Conservation (phyloP, 495 filamentous ascomycete genomes). For the Neurospora discreta region DNA sequence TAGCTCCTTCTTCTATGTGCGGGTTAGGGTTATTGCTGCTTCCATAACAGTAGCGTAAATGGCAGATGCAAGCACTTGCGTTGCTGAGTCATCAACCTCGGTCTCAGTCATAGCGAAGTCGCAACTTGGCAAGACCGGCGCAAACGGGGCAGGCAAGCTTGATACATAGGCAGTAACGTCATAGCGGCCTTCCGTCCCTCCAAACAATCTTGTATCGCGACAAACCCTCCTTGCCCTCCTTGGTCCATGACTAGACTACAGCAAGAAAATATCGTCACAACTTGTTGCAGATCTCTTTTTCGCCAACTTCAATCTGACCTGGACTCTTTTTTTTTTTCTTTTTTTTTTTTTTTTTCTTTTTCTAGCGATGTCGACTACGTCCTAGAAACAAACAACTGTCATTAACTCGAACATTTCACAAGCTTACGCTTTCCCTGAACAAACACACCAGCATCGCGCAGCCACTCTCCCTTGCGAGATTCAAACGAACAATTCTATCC, state of each 20-base stretch:
- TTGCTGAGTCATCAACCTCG: neutral
- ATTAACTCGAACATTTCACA: neutral
- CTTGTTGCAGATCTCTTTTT: slow-evolving; percentile 2
- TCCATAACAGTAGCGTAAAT: no score
- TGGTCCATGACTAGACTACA: neutral
- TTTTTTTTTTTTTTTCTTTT: no score
- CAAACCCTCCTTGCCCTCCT: neutral
- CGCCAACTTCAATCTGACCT: neutral
- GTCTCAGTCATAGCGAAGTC: neutral
- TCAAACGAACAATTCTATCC: neutral
- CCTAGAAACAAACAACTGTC: neutral
- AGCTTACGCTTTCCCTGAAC: neutral
- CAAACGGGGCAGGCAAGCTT: neutral
- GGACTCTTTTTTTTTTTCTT: neutral
- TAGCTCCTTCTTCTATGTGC: neutral
- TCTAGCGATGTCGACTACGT: neutral
- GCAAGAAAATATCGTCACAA: slow-evolving; percentile 4
- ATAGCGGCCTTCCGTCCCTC: neutral
- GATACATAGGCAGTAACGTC: neutral
- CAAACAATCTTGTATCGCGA: neutral
- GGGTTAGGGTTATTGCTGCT: neutral
- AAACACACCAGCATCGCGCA: neutral
- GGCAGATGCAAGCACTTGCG: neutral
- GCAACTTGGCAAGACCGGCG: neutral
- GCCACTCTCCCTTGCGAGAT: neutral